Evolutionary conservation across 768 basidiomycete species (phyloP).

Genomic region (Suillus subaureus): DNA sequence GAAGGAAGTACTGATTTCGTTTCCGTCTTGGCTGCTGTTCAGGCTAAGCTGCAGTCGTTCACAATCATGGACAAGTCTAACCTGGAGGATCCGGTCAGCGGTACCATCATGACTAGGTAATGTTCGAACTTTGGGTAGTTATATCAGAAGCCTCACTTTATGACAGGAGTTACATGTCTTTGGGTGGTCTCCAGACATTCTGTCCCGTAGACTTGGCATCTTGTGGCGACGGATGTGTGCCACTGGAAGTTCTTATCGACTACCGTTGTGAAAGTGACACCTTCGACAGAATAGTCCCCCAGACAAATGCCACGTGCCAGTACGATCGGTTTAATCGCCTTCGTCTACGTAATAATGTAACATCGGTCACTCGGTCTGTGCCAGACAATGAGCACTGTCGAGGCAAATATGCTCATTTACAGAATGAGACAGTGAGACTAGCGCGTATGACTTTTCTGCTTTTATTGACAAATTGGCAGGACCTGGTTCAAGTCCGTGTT

Average conservation of each 20-base stretch:
- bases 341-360: constrained; percentile 73
- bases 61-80: constrained; percentile 80
- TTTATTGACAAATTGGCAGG: constrained; percentile 45
- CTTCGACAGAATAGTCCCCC: constrained; percentile 89
- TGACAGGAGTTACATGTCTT: constrained; percentile 70
- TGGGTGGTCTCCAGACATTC: constrained; percentile 87
- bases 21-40: constrained; percentile 76
- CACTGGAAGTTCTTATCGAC: constrained; percentile 91
- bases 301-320: constrained; percentile 81
- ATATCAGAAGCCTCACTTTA: background rate
- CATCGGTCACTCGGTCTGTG: constrained; percentile 45
- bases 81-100: constrained; percentile 80
- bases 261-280: constrained; percentile 76
- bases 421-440: constrained; percentile 59
- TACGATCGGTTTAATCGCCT: constrained; percentile 96
- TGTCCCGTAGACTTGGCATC: constrained; percentile 56
- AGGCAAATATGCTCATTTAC: constrained; percentile 48
- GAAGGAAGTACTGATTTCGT: constrained; percentile 45
- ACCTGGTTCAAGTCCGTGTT: constrained; percentile 78
- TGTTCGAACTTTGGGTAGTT: constrained; percentile 17
- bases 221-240: constrained; percentile 62
- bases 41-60: constrained; percentile 78
- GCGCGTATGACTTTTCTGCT: background rate
- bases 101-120: constrained; percentile 84
- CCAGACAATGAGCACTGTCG: constrained; percentile 38